These are phyloP conservation scores for Cercophora scortea DNA, from an alignment of 495 filamentous ascomycete genomes.

Conservation along the genomic window DNA sequence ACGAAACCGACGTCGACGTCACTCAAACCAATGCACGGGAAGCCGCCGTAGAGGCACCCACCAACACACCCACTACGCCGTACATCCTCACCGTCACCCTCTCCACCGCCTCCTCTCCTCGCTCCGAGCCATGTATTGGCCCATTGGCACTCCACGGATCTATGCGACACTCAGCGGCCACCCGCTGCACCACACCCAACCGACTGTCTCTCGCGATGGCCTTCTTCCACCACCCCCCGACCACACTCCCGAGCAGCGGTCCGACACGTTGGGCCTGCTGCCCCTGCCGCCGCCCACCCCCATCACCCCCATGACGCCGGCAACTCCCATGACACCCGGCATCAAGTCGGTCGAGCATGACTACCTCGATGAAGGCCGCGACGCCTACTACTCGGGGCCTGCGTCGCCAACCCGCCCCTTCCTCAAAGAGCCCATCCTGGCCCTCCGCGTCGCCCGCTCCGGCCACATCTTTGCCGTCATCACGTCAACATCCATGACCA, in stretches of 20 bases:
- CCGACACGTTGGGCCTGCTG: conserved; percentile 16
- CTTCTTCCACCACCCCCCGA: conserved; percentile 21
- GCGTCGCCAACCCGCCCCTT: conserved; percentile 6
- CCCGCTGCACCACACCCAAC: conserved; percentile 22
- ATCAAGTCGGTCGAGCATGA: conserved; percentile 47
- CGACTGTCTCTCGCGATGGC: conserved; percentile 36
- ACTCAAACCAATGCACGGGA: conserved; percentile 17
- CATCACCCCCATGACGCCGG: conserved; percentile 32
- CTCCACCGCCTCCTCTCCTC: neutral
- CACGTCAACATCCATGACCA: conserved; percentile 68
- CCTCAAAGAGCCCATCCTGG: conserved; percentile 55
- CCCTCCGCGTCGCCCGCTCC: conserved; percentile 68
- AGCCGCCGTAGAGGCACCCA: conserved; percentile 19
- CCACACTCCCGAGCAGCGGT: conserved; percentile 16
- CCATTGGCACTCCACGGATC: conserved; percentile 80
- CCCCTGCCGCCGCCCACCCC: conserved; percentile 18
- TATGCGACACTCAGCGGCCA: conserved; percentile 65
- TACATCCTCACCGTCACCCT: no score
- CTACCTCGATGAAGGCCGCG: conserved; percentile 22
- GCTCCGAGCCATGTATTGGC: conserved; percentile 97
- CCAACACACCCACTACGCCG: no score
- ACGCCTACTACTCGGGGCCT: conserved; percentile 4
- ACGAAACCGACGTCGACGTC: neutral
- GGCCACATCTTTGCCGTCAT: conserved; percentile 87
- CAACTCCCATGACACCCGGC: conserved; percentile 42